Evolutionary conservation across 164 flowering plant genomes (phyloP).

Genomic region (Piper longum): DNA sequence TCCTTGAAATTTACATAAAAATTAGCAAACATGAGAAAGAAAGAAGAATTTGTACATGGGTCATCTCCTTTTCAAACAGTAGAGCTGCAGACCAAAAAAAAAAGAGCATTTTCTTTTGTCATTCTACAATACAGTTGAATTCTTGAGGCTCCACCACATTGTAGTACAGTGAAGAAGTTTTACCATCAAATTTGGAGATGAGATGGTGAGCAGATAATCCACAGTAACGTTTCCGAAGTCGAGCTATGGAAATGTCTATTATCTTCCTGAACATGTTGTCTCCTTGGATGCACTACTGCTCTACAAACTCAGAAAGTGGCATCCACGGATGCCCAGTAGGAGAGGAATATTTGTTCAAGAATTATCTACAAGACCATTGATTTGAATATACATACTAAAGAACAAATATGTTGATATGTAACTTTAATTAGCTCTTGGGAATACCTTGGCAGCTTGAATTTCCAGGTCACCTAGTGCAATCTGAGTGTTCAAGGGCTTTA

Average conservation of each 20-base stretch:
- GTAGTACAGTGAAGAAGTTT: slow-evolving; percentile 53
- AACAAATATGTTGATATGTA: background rate
- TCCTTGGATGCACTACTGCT: slow-evolving; percentile 46
- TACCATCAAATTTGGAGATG: slow-evolving; percentile 64
- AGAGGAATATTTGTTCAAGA: background rate
- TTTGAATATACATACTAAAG: background rate
- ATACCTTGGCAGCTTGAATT: slow-evolving; percentile 81
- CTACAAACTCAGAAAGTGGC: slow-evolving; percentile 63
- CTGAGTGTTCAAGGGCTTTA: slow-evolving; percentile 46
- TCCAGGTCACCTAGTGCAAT: slow-evolving; percentile 57
- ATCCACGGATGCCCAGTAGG: slow-evolving; percentile 55
- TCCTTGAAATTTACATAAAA: too few relatives aligned
- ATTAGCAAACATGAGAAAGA: too few relatives aligned
- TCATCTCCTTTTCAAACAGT: background rate
- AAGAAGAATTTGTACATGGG: background rate
- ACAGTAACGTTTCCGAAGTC: slow-evolving; percentile 49
- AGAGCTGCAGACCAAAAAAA: background rate
- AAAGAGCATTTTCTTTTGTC: slow-evolving; percentile 5
- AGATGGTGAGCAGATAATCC: slow-evolving; percentile 50
- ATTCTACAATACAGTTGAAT: slow-evolving; percentile 25
- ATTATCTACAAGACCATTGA: background rate
- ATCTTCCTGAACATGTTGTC: slow-evolving; percentile 73
- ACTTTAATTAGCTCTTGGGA: background rate
- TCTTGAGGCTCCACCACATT: slow-evolving; percentile 35
- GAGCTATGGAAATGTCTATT: slow-evolving; percentile 54